Base-by-base conservation (phyloP, 2,329 filamentous ascomycete species). In the Aspergillus brunneoviolaceus region DNA sequence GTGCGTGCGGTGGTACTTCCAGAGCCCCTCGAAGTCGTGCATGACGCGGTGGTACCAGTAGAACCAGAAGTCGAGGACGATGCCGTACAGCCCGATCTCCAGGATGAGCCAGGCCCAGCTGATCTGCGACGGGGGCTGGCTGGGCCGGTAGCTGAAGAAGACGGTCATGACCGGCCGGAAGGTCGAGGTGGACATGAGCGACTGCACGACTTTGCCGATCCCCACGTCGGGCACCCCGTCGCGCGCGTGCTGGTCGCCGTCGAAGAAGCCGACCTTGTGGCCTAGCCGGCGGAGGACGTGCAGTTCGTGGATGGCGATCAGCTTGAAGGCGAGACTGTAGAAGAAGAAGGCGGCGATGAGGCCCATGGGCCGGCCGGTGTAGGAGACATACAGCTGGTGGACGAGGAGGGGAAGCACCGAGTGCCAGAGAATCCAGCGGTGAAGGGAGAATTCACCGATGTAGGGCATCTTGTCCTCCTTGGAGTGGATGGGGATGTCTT, bases 1-100 rank as follows among this genome's bases (percentile, higher is more conserved):
- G 57, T 81, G 79, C 0, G 77, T 80, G 53, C 77, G 75, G 67
- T 81, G 79, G 60, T 72, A 80, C 49, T 77, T 72, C 78, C 78
- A 80, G 12, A 80, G 69, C 1, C 59, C 65, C 19, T 70, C 66
- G 16, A 76, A 52, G 55, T 80, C 77, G 60, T 80, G 78, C 75
- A 79, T 79, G 16, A 70, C 49, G 3, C 78, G 74, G 61, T 79
- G 77, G 59, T 79, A 79, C 72, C 74, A 68, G 49, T 68, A 68
- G 52, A 67, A 68, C 76, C 77, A 81, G 51, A 79, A 79, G 63
- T 80, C 79, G 5, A 81, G 70, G 9, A 80, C 67, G 53, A 80
- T 71, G 3, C 72, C 73, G 60, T 81, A 81, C 0, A 80, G 63
- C 0, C 75, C 75, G 5, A 78, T 68, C 42, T 80, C 75, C 5